Conservation (phyloP, 2,329 filamentous ascomycete genomes). For the Aspergillus quadricinctus region DNA sequence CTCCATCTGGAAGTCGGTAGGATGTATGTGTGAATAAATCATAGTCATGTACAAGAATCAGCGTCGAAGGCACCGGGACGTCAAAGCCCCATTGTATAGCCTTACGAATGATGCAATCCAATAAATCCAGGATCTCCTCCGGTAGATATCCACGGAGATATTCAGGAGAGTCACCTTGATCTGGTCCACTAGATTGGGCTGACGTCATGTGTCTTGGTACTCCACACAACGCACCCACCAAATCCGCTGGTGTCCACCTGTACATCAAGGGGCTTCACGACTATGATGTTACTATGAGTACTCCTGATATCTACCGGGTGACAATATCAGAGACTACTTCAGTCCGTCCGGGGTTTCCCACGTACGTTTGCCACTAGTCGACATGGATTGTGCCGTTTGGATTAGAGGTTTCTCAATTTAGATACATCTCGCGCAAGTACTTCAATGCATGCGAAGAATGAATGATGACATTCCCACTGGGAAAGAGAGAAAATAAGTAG, state of each 20-base stretch:
- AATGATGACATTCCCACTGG: background rate
- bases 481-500: constrained; percentile 20
- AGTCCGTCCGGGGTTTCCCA: background rate
- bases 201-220: background rate
- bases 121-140: background rate
- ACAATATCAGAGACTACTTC: background rate
- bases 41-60: background rate
- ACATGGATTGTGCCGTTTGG: constrained; percentile 9
- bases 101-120: background rate
- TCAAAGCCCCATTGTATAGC: background rate
- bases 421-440: constrained; percentile 12
- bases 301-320: background rate
- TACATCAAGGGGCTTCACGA: no score
- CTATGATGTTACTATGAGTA: background rate
- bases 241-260: no score
- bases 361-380: background rate
- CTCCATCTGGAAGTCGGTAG: background rate
- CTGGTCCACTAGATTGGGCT: background rate
- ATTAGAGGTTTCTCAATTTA: constrained; percentile 20
- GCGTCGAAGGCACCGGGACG: background rate
- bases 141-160: background rate
- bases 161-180: no score
- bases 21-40: background rate
- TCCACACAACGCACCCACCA: background rate
- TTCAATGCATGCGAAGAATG: constrained; percentile 10